Conservation (phyloP, 2,329 filamentous ascomycete species). For the Phoma sp. region DNA sequence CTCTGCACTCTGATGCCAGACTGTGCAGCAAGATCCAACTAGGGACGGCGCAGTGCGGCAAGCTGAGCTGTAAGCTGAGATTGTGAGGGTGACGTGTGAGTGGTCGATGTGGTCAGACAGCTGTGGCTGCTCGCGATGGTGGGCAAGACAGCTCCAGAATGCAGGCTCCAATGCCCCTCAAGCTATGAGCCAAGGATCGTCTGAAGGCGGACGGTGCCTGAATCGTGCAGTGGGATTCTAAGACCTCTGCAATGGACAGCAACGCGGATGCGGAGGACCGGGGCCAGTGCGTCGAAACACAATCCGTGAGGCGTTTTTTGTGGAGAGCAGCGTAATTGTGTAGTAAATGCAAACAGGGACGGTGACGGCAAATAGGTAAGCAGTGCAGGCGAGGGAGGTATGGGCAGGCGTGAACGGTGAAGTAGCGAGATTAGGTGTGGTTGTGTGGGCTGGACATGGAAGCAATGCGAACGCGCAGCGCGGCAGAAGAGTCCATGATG, state of each 20-base stretch:
- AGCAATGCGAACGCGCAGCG: slow-evolving; percentile 23
- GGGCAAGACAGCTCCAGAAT: slow-evolving; percentile 32
- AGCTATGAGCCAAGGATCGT: slow-evolving; percentile 25
- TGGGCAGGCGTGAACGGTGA: slow-evolving; percentile 13
- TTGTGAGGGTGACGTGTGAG: slow-evolving; percentile 29
- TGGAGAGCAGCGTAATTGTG: slow-evolving; percentile 22
- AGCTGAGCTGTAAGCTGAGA: slow-evolving; percentile 41
- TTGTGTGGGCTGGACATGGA: slow-evolving; percentile 7
- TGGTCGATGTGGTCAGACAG: slow-evolving; percentile 22
- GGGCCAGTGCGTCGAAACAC: slow-evolving; percentile 47
- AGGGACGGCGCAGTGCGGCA: slow-evolving; percentile 38
- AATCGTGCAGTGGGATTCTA: slow-evolving; percentile 31
- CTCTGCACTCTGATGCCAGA: neutral
- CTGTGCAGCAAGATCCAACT: neutral
- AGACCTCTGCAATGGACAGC: slow-evolving; percentile 40
- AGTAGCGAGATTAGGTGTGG: slow-evolving; percentile 10
- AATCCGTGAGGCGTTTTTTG: slow-evolving; percentile 36
- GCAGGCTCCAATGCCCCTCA: slow-evolving; percentile 27
- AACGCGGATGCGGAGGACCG: slow-evolving; percentile 39
- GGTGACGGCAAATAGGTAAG: slow-evolving; percentile 15
- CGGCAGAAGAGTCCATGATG: slow-evolving; percentile 33
- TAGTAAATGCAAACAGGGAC: slow-evolving; percentile 33
- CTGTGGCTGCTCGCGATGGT: slow-evolving; percentile 26
- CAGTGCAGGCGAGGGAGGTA: slow-evolving; percentile 15
- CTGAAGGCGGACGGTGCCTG: slow-evolving; percentile 32